A percentile compares a stretch with the other conserved stretches of the same genome.
Evolutionary conservation across 495 filamentous ascomycete genomes (phyloP).

Genomic region (Penicillium alfredii): DNA sequence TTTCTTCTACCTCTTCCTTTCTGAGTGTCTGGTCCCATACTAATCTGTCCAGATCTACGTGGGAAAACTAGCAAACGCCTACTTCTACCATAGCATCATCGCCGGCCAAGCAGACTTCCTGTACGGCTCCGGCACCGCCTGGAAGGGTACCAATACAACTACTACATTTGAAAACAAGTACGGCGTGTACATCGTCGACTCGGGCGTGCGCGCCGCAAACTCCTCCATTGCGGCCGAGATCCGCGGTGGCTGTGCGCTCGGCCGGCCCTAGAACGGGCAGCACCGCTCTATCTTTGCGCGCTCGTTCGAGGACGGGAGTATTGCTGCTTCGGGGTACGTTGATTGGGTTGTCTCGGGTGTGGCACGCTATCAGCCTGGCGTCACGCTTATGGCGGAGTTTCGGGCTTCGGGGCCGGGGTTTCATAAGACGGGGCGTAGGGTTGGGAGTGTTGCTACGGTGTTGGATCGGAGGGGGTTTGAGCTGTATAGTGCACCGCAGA

Average conservation of each 20-base stretch:
- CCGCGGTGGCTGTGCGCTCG: slow-evolving; percentile 47
- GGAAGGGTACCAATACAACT: slow-evolving; percentile 63
- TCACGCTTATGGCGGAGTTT: slow-evolving; percentile 55
- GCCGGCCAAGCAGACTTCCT: slow-evolving; percentile 59
- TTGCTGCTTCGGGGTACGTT: slow-evolving; percentile 48
- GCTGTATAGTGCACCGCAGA: slow-evolving; percentile 40
- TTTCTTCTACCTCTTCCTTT: slow-evolving; percentile 1
- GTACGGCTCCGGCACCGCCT: slow-evolving; percentile 50
- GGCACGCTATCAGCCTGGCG: slow-evolving; percentile 30
- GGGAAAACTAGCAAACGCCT: slow-evolving; percentile 55
- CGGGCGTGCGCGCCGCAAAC: slow-evolving; percentile 45
- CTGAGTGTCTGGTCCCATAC: no score
- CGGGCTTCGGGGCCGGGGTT: slow-evolving; percentile 49
- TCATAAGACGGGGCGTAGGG: slow-evolving; percentile 41
- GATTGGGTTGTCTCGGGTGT: slow-evolving; percentile 42
- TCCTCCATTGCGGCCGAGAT: slow-evolving; percentile 40
- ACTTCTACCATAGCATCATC: slow-evolving; percentile 48
- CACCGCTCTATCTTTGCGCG: slow-evolving; percentile 49
- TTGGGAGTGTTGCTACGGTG: slow-evolving; percentile 37
- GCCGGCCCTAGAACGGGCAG: slow-evolving; percentile 53
- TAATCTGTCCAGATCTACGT: slow-evolving; percentile 54
- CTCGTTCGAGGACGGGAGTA: slow-evolving; percentile 47
- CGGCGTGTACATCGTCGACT: slow-evolving; percentile 54
- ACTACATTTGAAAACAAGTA: slow-evolving; percentile 56
- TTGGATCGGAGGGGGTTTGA: slow-evolving; percentile 34